Percentiles rank a stretch among this genome's conserved stretches.
phyloP scores from a whole-genome alignment of 257 asterid species.

The Asclepias syriaca region DNA sequence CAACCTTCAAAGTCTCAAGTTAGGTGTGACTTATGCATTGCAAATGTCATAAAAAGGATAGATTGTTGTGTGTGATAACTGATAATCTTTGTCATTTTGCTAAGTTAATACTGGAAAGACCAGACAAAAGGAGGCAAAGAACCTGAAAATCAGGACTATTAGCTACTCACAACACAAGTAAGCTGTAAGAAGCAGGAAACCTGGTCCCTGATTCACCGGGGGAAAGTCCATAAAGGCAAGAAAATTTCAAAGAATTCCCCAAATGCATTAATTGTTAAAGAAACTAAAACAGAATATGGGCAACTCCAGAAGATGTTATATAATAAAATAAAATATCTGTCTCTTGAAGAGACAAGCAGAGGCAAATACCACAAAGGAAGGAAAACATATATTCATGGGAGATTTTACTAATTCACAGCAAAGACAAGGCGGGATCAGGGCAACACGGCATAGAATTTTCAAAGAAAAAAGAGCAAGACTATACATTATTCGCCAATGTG shows the following conservation, averaged over 20 bases:
- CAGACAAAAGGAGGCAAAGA: constrained; percentile 16
- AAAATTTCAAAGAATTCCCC: constrained; percentile 17
- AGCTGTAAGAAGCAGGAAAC: constrained; percentile 34
- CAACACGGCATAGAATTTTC: constrained; percentile 28
- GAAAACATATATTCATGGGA: constrained; percentile 25
- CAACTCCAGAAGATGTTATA: neutral
- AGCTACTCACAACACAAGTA: constrained; percentile 21
- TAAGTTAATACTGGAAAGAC: constrained; percentile 14
- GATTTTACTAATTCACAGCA: constrained; percentile 23
- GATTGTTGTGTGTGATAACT: neutral
- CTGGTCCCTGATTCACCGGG: constrained; percentile 34
- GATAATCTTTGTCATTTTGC: constrained; percentile 8
- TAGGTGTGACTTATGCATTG: constrained; percentile 12
- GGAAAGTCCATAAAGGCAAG: constrained; percentile 16
- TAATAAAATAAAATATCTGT: neutral
- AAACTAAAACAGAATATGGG: constrained; percentile 10
- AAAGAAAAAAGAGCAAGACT: constrained; percentile 50
- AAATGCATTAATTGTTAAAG: constrained; percentile 12
- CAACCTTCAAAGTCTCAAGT: neutral
- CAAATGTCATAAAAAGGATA: constrained; percentile 18
- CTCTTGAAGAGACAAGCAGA: neutral
- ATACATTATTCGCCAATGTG: constrained; percentile 47
- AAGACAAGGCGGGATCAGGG: constrained; percentile 16
- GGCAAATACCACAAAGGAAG: neutral
- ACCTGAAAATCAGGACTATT: constrained; percentile 27